Base-by-base conservation (phyloP, 2,329 filamentous ascomycete species). In the Aspergillus versicolor region DNA sequence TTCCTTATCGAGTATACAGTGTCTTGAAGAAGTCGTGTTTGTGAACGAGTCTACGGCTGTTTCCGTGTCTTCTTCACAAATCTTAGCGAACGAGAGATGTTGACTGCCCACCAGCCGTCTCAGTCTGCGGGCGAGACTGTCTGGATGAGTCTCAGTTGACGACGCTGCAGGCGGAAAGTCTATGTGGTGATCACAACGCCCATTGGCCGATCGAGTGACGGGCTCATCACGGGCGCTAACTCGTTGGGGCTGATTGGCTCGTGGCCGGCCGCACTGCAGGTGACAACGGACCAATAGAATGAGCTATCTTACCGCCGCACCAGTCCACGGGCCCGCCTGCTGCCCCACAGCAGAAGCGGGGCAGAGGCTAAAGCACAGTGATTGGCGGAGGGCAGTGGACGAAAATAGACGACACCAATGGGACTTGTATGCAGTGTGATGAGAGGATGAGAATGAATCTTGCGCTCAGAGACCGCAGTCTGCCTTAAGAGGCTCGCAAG, bases 221-320 rank as follows among this genome's bases (percentile, higher is more conserved):
- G 52, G 42, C 48, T 63, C 58, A 58, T 58, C 49, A 55, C 57
- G 50, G 61, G 62, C 65, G 63, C 62, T 62, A 64, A 64, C 52
- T 52, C 12, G 12, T 37, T 30, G 45, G 19, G 21, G 22, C 19
- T 66, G 61, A 50, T 56, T 56, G 54, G 62, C 60, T 61, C 61
- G 57, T 30, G 46, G 32, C 44, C 34, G 44, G n/a, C 22, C 38
- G 47, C 53, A 56, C 46, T 45, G 41, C 41, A 34, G 41, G n/a
- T 11, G 11, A 30, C 13, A 30, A 15, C 19, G 4, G 17, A 12
- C 60, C 60, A 61, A 61, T 61, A 12, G 21, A 2, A 27, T 13
- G 2, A 4, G n/a, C 2, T 11, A 21, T n/a, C 38, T 60, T 60
- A 55, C 60, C 60, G 60, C 60, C 57, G 42, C 38, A 43, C 21